Evolutionary conservation across 441 rosid genomes (phyloP), one percentile per base, ranked within the genome.

Genomic region (Rhodomyrtus psidioides): DNA sequence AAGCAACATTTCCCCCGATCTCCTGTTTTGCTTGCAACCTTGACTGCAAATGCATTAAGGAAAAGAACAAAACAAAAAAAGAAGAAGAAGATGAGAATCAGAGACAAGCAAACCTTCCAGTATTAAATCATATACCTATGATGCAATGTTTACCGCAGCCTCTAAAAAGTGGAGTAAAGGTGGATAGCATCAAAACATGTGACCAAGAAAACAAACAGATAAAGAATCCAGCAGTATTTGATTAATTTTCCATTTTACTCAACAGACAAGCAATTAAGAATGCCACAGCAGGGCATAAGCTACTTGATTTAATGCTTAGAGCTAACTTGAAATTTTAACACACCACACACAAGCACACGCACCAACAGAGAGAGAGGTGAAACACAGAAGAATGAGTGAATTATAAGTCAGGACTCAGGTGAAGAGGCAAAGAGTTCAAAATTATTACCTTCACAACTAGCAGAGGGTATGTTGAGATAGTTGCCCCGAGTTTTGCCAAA

Each of bases 11-110:
- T 88, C 93, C 94, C 76, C 97, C 94, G 82, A 93, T 94, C 88
- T 92, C 97, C 90, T 94, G 95, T 86, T 93, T 94, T 82, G 97
- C 97, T 89, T 94, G 97, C 87, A 94, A 94, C 88, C 97, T 91
- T 51, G 97, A 93, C 95, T 93, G 93, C 88, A 87, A 55, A 85
- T 81, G 81, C 59, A 84, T 85, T 83, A 26, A 83, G 86, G 44
- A 75, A 19, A 90, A 55, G 62, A 84, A 79, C n/a, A n/a, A n/a
- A n/a, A n/a, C n/a, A n/a, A n/a, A n/a, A n/a, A n/a, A n/a, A n/a
- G n/a, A 34, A 76, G 82, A 6, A 59, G n/a, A 81, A 65, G 62
- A 84, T 88, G 57, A 74, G 81, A 82, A 79, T 70, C 81, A 65
- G 27, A 70, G 81, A 74, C 27, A 65, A 65, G 76, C 76, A 65